Percentiles rank a stretch among this genome's conserved stretches.
phyloP scores from a whole-genome alignment of 2,329 filamentous ascomycete genomes.

The Trichoderma semiorbis region DNA sequence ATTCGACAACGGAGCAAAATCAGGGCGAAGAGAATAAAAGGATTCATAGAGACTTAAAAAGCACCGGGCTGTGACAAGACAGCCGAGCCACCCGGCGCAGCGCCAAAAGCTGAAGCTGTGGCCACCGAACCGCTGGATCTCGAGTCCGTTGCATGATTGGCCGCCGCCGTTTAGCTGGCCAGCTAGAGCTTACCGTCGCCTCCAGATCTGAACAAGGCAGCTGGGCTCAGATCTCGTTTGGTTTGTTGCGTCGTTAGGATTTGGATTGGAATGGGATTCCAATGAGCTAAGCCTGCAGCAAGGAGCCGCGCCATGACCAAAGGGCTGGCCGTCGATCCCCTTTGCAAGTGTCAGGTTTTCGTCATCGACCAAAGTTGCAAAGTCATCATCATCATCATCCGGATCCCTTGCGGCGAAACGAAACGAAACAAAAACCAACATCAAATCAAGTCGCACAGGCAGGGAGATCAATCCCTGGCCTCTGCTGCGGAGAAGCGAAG shows the following conservation, averaged over 20 bases:
- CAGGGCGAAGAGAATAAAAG: neutral
- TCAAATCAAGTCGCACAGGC: neutral
- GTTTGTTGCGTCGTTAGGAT: neutral
- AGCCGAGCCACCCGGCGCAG: slow-evolving; percentile 14
- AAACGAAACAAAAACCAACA: neutral
- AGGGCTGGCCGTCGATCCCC: neutral
- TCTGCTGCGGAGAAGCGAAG: neutral
- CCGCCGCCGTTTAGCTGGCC: neutral
- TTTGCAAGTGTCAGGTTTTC: neutral
- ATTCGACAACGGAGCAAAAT: neutral
- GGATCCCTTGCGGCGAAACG: neutral
- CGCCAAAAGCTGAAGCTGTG: neutral
- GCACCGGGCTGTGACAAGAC: neutral
- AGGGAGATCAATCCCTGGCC: neutral
- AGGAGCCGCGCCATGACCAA: neutral
- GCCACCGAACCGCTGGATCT: slow-evolving; percentile 2
- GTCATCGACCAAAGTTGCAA: neutral
- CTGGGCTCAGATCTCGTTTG: neutral
- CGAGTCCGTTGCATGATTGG: neutral
- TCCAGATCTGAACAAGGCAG: neutral
- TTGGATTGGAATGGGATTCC: neutral
- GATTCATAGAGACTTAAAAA: neutral
- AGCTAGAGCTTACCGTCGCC: slow-evolving; percentile 2
- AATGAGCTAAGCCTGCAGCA: neutral
- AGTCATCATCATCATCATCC: neutral